Base-by-base conservation (phyloP, 768 basidiomycete species). In the Dentipellis sp. region DNA sequence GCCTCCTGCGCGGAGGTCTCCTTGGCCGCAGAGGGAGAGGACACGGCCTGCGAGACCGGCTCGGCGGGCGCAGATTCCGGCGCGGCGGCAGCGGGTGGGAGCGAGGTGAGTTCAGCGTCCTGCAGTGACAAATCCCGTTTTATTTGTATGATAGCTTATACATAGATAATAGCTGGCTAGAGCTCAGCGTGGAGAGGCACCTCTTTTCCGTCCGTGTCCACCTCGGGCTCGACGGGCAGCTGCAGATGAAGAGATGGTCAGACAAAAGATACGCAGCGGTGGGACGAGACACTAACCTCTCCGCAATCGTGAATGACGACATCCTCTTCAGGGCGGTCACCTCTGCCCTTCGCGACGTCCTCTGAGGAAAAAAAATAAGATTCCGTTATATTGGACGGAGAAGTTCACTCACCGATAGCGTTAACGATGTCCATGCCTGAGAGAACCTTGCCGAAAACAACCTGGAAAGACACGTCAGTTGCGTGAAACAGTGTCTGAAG, bases 111-210 rank as follows among this genome's bases (percentile, higher is more conserved):
- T 65, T n/a, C 10, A 63, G 55, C 36, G 61, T 58, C 56, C 62
- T 53, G 47, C 68, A 61, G 57, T 36, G 62, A 59, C 56, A 50
- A 58, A 62, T 59, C 51, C 53, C 38, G 54, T 63, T 69, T 67
- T 66, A 63, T 66, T 68, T 63, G 58, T 39, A 61, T 54, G 61
- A 62, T 59, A 40, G 39, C 54, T 55, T 64, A 62, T 65, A 60
- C 54, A 65, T 51, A 59, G 60, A 57, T 56, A 63, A 60, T 61
- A 58, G 63, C 61, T 46, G 59, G 57, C 85, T 81, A 97, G 69
- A 97, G 92, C 83, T 98, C 95, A 81, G 81, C 88, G 68, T 83
- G 92, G 65, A 90, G 72, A 73, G 93, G 94, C 83, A 95, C 91
- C 91, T 95, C 77, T 59, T 90, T 86, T 67, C 84, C 88, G 54